Evolutionary conservation across 106 monocot species (phyloP).

Genomic region (Dendrobium chrysotoxum): DNA sequence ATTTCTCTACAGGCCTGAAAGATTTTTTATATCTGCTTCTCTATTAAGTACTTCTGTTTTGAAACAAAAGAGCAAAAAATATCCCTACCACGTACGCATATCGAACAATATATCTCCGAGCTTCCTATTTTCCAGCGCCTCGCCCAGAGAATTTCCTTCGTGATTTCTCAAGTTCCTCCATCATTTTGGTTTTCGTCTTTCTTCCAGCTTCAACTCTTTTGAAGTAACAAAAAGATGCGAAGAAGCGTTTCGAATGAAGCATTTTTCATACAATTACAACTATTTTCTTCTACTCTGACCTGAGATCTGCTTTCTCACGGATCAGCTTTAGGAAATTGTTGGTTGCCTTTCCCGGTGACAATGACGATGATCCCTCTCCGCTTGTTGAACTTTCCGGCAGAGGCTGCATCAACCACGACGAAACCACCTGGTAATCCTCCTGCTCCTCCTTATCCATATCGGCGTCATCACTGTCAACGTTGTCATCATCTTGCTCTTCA

Average conservation of each 20-base stretch:
- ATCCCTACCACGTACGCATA: too few species aligned
- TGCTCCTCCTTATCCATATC: neutral
- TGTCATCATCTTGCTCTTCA: neutral
- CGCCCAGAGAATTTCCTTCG: too few species aligned
- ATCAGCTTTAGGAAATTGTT: neutral
- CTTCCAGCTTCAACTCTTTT: neutral
- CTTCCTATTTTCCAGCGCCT: too few species aligned
- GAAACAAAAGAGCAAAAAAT: too few species aligned
- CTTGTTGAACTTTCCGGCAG: constrained; percentile 8
- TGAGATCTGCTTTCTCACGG: neutral
- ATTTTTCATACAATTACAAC: too few species aligned
- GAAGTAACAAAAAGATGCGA: neutral
- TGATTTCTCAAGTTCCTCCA: too few species aligned
- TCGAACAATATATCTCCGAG: too few species aligned
- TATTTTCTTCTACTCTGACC: neutral
- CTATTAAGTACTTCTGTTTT: too few species aligned
- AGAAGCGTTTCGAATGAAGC: neutral
- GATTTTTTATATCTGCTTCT: too few species aligned
- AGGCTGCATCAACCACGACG: constrained; percentile 15
- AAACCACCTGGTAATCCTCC: constrained; percentile 44
- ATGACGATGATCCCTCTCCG: constrained; percentile 4
- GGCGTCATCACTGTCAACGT: neutral
- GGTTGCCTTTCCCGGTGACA: neutral
- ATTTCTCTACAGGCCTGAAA: too few species aligned
- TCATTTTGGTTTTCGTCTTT: too few species aligned